Percentiles rank a stretch among this genome's conserved stretches.
phyloP scores from a whole-genome alignment of 768 basidiomycete species.

The Asterophora parasitica region DNA sequence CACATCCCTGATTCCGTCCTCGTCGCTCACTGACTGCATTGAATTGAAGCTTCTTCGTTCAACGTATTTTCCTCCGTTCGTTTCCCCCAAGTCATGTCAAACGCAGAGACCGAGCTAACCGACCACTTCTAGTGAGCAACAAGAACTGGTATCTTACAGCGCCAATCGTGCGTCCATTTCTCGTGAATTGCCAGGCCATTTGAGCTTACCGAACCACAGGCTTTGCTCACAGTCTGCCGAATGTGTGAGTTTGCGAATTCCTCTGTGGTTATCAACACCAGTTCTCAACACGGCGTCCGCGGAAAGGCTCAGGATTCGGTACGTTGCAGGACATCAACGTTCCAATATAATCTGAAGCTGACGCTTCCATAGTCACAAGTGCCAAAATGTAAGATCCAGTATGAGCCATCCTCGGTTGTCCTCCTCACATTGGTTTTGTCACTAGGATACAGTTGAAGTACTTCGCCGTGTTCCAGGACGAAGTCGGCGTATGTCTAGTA shows the following conservation, averaged over 20 bases:
- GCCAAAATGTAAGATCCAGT: constrained; percentile 20
- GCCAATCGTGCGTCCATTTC: constrained; percentile 21
- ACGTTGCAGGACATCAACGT: neutral
- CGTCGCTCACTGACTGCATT: too few species aligned
- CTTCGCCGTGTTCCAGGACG: constrained; percentile 17
- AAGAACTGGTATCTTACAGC: constrained; percentile 19
- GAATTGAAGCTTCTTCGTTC: constrained; percentile 23
- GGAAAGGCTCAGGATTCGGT: constrained; percentile 14
- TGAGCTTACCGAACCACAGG: constrained; percentile 6
- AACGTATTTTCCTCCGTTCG: constrained; percentile 23
- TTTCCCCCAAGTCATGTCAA: neutral
- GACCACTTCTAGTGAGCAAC: constrained; percentile 21
- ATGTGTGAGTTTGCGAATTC: constrained; percentile 14
- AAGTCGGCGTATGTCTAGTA: constrained; percentile 15
- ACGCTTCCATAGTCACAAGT: constrained; percentile 16
- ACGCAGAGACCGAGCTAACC: neutral
- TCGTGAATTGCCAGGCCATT: too few species aligned
- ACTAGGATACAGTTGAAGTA: constrained; percentile 18
- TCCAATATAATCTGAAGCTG: too few species aligned
- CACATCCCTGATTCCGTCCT: neutral
- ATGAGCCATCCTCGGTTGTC: neutral
- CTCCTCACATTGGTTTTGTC: neutral
- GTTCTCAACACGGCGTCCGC: neutral
- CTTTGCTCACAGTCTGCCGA: constrained; percentile 21
- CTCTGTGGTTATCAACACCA: neutral